phyloP scores from a whole-genome alignment of 2,329 filamentous ascomycete genomes.

The Fusarium nygamai region DNA sequence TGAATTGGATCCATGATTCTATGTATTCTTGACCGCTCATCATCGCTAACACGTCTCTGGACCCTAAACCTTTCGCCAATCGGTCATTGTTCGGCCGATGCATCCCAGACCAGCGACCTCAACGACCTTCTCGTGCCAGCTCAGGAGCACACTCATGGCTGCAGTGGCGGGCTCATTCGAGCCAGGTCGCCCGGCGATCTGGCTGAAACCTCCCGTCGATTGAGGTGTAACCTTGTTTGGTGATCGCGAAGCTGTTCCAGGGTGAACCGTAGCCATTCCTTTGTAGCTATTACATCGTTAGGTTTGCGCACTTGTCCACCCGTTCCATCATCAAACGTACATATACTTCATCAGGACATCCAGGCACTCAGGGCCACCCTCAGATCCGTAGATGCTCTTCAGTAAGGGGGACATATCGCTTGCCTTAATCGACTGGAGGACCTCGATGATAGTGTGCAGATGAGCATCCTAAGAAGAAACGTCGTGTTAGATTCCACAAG shows the following conservation, averaged over 20 bases:
- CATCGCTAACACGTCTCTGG: slow-evolving; percentile 9
- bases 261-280: slow-evolving; percentile 74
- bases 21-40: slow-evolving; percentile 29
- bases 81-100: slow-evolving; percentile 94
- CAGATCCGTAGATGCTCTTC: slow-evolving; percentile 79
- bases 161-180: slow-evolving; percentile 77
- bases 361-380: slow-evolving; percentile 83
- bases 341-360: slow-evolving; percentile 99
- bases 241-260: slow-evolving; percentile 57
- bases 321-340: slow-evolving; percentile 61
- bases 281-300: slow-evolving; percentile 73
- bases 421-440: slow-evolving; percentile 94
- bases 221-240: slow-evolving; percentile 70
- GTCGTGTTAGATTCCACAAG: slow-evolving; percentile 1
- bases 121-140: slow-evolving; percentile 99
- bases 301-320: not conserved
- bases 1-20: slow-evolving; percentile 29
- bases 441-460: slow-evolving; percentile 87
- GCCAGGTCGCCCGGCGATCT: slow-evolving; percentile 69
- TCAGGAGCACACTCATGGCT: slow-evolving; percentile 95
- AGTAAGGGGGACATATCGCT: slow-evolving; percentile 94
- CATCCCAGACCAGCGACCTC: slow-evolving; percentile 91
- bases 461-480: slow-evolving; percentile 74
- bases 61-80: slow-evolving; percentile 78
- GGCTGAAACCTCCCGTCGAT: slow-evolving; percentile 83